Evolutionary conservation across 345 rosid genomes (phyloP), one percentile per base, ranked within the genome.

Genomic region (Microcos paniculata): DNA sequence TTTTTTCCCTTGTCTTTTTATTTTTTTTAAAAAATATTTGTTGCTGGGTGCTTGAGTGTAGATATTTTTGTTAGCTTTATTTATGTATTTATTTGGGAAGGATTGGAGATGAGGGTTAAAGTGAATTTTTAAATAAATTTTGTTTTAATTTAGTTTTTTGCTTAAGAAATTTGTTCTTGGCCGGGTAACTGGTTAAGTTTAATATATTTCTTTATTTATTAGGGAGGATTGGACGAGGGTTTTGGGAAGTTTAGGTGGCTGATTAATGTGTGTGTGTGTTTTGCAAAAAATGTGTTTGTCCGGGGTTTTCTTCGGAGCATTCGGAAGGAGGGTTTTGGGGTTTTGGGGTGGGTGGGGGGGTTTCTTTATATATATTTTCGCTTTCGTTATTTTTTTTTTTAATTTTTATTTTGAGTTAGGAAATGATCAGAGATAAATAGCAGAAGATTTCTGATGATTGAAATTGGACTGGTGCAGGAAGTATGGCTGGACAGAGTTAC

Each of bases 401-500:
- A 3, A 16, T 67, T 18, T 56, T 55, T 46, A 4, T 62, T 73
- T 73, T 53, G 46, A 63, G 31, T 51, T 70, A 18, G 11, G 18
- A 28, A 4, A 18, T 48, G 21, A 49, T 12, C 4, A 49, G 11
- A 33, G 14, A 40, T 16, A 62, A n/a, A 6, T n/a, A 23, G 38
- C 21, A 1, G 63, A 64, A 14, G 63, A 7, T 64, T 23, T 16
- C 4, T 51, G 46, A n/a, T 43, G 14, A 15, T 48, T 56, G 65
- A 55, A 75, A 55, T 35, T 62, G 53, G 65, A 52, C 35, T 71
- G 45, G 31, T 71, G 70, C 87, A 95, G 99, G 99, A 91, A 73
- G 84, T 88, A 53, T 95, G 98, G 99, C 74, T 95, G 80, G 99
- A 95, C 75, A 92, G 87, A 81, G 97, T 90, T 67, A 91, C 97